Percentiles rank a stretch among this genome's conserved stretches.
Conservation (phyloP, 2,329 filamentous ascomycete species). For the Colletotrichum tropicicola region DNA sequence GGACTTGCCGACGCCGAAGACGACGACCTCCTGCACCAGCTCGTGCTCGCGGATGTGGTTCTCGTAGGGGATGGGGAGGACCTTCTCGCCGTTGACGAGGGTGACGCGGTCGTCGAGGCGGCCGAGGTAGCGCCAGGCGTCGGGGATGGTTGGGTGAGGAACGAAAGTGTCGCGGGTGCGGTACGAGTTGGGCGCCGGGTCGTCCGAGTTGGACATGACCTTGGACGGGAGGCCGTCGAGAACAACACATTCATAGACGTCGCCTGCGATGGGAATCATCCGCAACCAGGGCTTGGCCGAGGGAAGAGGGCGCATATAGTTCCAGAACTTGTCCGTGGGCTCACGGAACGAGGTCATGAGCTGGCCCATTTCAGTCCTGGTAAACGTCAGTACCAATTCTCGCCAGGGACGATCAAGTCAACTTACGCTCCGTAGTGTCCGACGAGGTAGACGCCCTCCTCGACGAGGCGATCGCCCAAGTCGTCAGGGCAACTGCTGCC, state of each 20-base stretch:
- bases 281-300: slow-evolving; percentile 50
- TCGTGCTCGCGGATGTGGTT: slow-evolving; percentile 60
- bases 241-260: slow-evolving; percentile 47
- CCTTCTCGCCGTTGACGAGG: slow-evolving; percentile 58
- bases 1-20: slow-evolving; percentile 63
- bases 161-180: slow-evolving; percentile 54
- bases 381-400: neutral
- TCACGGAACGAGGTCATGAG: slow-evolving; percentile 64
- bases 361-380: slow-evolving; percentile 64
- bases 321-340: slow-evolving; percentile 61
- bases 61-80: slow-evolving; percentile 58
- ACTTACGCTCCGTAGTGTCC: slow-evolving; percentile 59
- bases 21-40: slow-evolving; percentile 63
- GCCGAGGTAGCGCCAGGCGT: slow-evolving; percentile 55
- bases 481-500: slow-evolving; percentile 63
- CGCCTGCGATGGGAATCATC: slow-evolving; percentile 41
- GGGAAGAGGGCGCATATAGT: slow-evolving; percentile 57
- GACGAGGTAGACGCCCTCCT: slow-evolving; percentile 57
- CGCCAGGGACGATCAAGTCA: no score
- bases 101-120: slow-evolving; percentile 56
- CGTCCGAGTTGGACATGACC: slow-evolving; percentile 46
- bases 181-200: slow-evolving; percentile 52
- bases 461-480: slow-evolving; percentile 57
- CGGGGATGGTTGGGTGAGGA: slow-evolving; percentile 48
- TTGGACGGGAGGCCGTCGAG: slow-evolving; percentile 48